These are phyloP conservation scores for Alisma plantagoaquatica DNA, from an alignment of 106 monocot species.

Conservation along the genomic window DNA sequence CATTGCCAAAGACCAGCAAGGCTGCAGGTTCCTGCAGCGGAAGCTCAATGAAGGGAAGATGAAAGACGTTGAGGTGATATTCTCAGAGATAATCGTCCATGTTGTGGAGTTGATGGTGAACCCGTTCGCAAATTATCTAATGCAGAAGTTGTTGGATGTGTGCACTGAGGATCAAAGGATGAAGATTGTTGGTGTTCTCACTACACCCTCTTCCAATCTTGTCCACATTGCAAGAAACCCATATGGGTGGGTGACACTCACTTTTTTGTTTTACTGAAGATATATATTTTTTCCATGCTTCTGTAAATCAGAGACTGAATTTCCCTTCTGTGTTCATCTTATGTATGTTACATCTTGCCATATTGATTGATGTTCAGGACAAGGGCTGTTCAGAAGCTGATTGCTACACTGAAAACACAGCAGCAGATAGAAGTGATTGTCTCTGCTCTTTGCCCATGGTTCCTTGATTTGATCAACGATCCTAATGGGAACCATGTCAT, in stretches of 20 bases:
- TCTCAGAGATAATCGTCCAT: constrained; percentile 50
- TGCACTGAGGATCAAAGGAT: constrained; percentile 56
- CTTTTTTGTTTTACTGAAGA: too few relatives aligned
- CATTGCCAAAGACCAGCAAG: constrained; percentile 62
- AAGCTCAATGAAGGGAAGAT: constrained; percentile 49
- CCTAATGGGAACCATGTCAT: constrained; percentile 25
- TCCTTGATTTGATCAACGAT: constrained; percentile 16
- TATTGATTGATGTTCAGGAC: too few relatives aligned
- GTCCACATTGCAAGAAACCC: constrained; percentile 37
- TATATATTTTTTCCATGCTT: too few relatives aligned
- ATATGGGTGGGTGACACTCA: too few relatives aligned
- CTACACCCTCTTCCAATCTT: constrained; percentile 25
- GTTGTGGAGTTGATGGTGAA: constrained; percentile 56
- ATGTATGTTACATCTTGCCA: too few relatives aligned
- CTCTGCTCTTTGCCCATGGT: constrained; percentile 8
- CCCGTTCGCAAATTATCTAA: constrained; percentile 74
- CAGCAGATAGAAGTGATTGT: constrained; percentile 8
- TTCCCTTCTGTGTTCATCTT: too few relatives aligned
- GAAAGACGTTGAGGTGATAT: constrained; percentile 38
- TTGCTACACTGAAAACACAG: constrained; percentile 8
- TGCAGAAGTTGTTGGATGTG: constrained; percentile 68
- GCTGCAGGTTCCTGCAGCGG: constrained; percentile 55
- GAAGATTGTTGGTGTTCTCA: constrained; percentile 34
- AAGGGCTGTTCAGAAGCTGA: constrained; percentile 19
- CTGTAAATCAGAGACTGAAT: too few relatives aligned